Conservation (phyloP, 2,329 filamentous ascomycete genomes). For the Cercospora canescens region DNA sequence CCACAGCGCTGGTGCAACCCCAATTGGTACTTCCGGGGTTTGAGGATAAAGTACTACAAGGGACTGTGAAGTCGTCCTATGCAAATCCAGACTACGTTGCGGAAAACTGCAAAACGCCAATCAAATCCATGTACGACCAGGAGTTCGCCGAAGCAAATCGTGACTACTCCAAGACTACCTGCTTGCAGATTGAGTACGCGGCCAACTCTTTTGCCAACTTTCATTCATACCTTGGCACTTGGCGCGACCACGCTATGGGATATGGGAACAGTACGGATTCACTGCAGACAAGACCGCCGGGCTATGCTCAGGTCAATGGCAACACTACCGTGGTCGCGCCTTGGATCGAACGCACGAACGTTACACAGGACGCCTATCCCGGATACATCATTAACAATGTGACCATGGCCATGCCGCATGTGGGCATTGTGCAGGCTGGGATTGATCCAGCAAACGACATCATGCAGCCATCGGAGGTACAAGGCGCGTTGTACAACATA, state of each 20-base stretch:
- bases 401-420: conserved; percentile 75
- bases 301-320: conserved; percentile 65
- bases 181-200: conserved; percentile 68
- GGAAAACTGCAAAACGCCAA: conserved; percentile 61
- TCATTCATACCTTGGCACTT: conserved; percentile 48
- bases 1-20: conserved; percentile 72
- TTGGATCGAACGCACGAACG: conserved; percentile 65
- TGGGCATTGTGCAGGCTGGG: conserved; percentile 66
- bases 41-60: conserved; percentile 53
- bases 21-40: conserved; percentile 63
- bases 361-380: conserved; percentile 45
- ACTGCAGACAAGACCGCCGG: conserved; percentile 54
- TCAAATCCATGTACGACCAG: conserved; percentile 47
- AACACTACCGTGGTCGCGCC: conserved; percentile 69
- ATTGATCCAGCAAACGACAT: conserved; percentile 63
- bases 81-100: conserved; percentile 62
- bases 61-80: conserved; percentile 62
- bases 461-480: conserved; percentile 62
- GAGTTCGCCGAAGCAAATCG: conserved; percentile 33
- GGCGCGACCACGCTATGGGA: conserved; percentile 55
- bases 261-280: conserved; percentile 45
- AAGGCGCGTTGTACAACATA: conserved; percentile 68
- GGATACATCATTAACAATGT: conserved; percentile 64
- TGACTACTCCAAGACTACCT: conserved; percentile 48
- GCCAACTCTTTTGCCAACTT: conserved; percentile 72